phyloP scores from a whole-genome alignment of 2,329 filamentous ascomycete species.

The Colletotrichum trifolii region DNA sequence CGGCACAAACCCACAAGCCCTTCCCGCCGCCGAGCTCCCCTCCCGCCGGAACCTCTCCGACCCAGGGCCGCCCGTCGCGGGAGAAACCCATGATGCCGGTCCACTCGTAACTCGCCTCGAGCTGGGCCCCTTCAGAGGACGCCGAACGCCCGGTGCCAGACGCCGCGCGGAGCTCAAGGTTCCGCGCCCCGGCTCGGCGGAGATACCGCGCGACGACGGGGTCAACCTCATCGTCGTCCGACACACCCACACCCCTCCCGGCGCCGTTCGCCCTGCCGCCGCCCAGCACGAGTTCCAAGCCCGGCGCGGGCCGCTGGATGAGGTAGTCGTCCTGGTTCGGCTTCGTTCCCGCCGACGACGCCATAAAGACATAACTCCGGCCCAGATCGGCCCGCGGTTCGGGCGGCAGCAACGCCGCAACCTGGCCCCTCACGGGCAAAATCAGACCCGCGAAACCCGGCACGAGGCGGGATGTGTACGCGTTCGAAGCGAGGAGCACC shows the following conservation, averaged over 20 bases:
- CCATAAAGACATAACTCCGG: conserved; percentile 74
- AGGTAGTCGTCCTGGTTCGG: conserved; percentile 76
- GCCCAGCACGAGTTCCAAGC: conserved; percentile 75
- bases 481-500: conserved; percentile 85
- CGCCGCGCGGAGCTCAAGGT: conserved; percentile 53
- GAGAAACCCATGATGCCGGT: conserved; percentile 85
- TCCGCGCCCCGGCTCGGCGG: conserved; percentile 54
- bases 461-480: conserved; percentile 81
- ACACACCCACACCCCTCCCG: conserved; percentile 65
- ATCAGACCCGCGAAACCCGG: conserved; percentile 77
- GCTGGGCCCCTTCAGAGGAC: conserved; percentile 45
- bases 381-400: conserved; percentile 51
- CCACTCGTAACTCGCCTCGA: conserved; percentile 73
- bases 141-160: conserved; percentile 44
- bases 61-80: conserved; percentile 75
- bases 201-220: conserved; percentile 66
- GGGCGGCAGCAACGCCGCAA: conserved; percentile 68
- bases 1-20: conserved; percentile 72
- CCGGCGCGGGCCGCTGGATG: conserved; percentile 71
- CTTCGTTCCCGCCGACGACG: conserved; percentile 35
- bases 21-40: conserved; percentile 55
- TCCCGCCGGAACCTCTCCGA: conserved; percentile 70
- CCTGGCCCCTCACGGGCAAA: conserved; percentile 80
- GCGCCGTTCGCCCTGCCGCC: conserved; percentile 71
- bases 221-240: conserved; percentile 70